phyloP scores from a whole-genome alignment of 768 basidiomycete species.

The Kwoniella botswanensis region DNA sequence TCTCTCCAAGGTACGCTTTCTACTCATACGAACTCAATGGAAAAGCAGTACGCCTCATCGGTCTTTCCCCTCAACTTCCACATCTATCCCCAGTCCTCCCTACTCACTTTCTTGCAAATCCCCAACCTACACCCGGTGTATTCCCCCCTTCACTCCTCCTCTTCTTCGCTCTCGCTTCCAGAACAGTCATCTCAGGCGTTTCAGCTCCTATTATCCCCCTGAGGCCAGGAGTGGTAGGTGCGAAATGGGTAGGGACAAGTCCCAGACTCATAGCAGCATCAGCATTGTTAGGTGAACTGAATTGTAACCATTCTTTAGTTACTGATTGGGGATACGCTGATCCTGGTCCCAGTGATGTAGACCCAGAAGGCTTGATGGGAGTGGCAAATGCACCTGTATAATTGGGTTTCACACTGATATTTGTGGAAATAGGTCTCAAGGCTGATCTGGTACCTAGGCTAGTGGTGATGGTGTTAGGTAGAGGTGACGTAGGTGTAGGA shows the following conservation, averaged over 20 bases:
- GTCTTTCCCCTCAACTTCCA: background rate
- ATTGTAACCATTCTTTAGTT: constrained; percentile 20
- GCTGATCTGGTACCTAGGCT: background rate
- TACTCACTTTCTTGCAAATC: background rate
- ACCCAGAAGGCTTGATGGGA: constrained; percentile 10
- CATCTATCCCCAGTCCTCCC: background rate
- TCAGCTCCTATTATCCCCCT: constrained; percentile 20
- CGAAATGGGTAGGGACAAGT: constrained; percentile 20
- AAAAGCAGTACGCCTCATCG: background rate
- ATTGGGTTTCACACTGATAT: constrained; percentile 16
- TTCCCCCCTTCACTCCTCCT: constrained; percentile 8
- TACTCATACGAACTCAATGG: background rate
- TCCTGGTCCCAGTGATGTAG: background rate
- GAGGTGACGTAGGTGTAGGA: constrained; percentile 5
- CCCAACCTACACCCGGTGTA: constrained; percentile 2
- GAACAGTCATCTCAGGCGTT: constrained; percentile 22
- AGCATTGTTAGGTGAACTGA: constrained; percentile 18
- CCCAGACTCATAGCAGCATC: constrained; percentile 16
- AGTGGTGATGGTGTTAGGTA: background rate
- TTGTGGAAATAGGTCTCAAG: constrained; percentile 8
- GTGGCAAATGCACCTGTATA: constrained; percentile 16
- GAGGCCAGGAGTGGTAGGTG: constrained; percentile 22
- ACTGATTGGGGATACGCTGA: constrained; percentile 9
- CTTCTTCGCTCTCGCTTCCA: constrained; percentile 25
- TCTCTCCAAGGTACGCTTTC: too few relatives aligned